Evolutionary conservation across 169 alveolate species (phyloP).

Genomic region (Cyclospora cayetanensis): DNA sequence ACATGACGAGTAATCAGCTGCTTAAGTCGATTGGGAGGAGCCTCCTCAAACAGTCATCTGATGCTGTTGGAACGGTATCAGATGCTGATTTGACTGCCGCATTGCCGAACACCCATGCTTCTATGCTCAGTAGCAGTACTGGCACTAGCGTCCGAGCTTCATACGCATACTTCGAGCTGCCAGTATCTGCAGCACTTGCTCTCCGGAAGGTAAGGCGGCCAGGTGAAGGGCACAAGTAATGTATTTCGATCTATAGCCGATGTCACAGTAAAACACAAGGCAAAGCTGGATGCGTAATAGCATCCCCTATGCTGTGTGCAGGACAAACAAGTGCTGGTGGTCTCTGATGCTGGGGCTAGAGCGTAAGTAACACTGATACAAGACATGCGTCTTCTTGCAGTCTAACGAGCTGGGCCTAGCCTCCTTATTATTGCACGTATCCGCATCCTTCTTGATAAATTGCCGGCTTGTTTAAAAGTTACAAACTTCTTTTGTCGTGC

Average conservation of each 20-base stretch:
- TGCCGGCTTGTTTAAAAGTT: background rate
- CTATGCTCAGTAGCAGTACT: too few relatives aligned
- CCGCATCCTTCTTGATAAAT: too few relatives aligned
- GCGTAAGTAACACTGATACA: background rate
- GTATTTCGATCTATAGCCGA: background rate
- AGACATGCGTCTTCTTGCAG: too few relatives aligned
- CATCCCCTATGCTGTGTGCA: background rate
- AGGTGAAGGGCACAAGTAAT: too few relatives aligned
- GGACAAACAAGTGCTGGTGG: background rate
- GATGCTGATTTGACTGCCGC: too few relatives aligned
- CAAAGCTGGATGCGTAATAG: background rate
- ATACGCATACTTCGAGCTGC: background rate
- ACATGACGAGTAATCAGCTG: too few relatives aligned
- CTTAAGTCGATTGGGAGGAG: too few relatives aligned
- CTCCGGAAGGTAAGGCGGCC: background rate
- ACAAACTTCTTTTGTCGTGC: background rate
- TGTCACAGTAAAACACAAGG: background rate
- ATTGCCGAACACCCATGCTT: too few relatives aligned
- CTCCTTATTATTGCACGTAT: too few relatives aligned
- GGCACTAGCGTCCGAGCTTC: background rate
- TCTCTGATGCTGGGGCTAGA: slow-evolving; percentile 31
- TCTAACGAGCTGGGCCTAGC: too few relatives aligned
- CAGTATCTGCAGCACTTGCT: slow-evolving; percentile 50
- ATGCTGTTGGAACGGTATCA: too few relatives aligned
- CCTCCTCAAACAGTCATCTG: too few relatives aligned